These are phyloP conservation scores for Sanghuangporus sanghuang DNA, from an alignment of 1,284 basidiomycete genomes.

Conservation along the genomic window DNA sequence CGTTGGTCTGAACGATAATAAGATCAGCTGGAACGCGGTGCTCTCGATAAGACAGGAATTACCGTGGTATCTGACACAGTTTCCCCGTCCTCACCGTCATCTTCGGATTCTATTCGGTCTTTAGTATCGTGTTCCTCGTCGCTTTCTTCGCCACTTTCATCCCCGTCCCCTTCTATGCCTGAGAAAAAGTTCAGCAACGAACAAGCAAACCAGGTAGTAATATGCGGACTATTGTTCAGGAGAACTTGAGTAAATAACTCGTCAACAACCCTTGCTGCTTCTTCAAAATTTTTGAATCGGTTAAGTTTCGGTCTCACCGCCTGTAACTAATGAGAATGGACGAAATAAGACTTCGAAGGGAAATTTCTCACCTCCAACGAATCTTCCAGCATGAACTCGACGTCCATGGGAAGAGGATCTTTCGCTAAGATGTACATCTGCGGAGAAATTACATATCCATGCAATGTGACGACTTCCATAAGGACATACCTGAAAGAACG, in stretches of 20 bases:
- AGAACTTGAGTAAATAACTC: conserved; percentile 73
- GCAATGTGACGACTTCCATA: neutral
- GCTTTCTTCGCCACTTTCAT: conserved; percentile 52
- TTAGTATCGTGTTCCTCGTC: conserved; percentile 67
- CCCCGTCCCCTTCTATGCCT: conserved; percentile 24
- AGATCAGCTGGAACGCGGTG: neutral
- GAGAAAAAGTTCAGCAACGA: neutral
- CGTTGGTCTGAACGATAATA: conserved; percentile 42
- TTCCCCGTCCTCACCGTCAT: conserved; percentile 48
- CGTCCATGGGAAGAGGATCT: conserved; percentile 86
- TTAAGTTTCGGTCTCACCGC: conserved; percentile 74
- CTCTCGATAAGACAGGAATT: conserved; percentile 11
- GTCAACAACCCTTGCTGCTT: conserved; percentile 85
- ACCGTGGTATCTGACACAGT: conserved; percentile 54
- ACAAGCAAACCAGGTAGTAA: neutral
- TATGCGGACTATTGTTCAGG: conserved; percentile 52
- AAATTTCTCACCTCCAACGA: conserved; percentile 71
- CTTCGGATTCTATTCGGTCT: conserved; percentile 43
- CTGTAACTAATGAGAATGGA: conserved; percentile 33
- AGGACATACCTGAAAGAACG: conserved; percentile 81
- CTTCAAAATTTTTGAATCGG: conserved; percentile 70
- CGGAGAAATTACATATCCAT: neutral
- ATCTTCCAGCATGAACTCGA: conserved; percentile 95
- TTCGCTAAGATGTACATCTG: conserved; percentile 91
- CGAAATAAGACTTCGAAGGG: neutral